These are phyloP conservation scores for Trametes sanguinea DNA, from an alignment of 768 basidiomycete species.

Conservation along the genomic window DNA sequence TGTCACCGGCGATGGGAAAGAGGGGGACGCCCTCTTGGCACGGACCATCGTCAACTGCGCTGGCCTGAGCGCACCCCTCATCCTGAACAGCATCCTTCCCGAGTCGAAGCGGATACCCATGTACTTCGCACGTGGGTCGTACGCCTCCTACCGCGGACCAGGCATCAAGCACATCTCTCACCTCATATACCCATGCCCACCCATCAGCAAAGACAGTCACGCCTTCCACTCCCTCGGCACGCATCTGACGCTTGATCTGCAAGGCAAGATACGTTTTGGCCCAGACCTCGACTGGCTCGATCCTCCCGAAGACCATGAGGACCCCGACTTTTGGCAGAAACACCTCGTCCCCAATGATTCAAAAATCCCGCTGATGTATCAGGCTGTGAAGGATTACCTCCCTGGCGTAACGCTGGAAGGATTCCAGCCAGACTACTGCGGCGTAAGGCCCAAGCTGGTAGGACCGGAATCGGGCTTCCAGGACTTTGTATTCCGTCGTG, in stretches of 20 bases:
- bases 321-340: conserved; percentile 75
- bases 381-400: conserved; percentile 73
- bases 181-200: conserved; percentile 92
- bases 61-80: conserved; percentile 69
- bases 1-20: conserved; percentile 49
- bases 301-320: conserved; percentile 46
- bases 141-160: conserved; percentile 83
- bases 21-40: conserved; percentile 68
- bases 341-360: conserved; percentile 66
- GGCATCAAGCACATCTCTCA: conserved; percentile 67
- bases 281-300: conserved; percentile 90
- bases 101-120: conserved; percentile 61
- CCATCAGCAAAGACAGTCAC: conserved; percentile 55
- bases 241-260: conserved; percentile 85
- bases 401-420: conserved; percentile 61
- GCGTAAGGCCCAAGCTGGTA: conserved; percentile 86
- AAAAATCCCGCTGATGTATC: conserved; percentile 62
- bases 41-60: conserved; percentile 81
- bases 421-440: conserved; percentile 80
- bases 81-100: conserved; percentile 71
- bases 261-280: conserved; percentile 86
- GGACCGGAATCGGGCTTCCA: conserved; percentile 74
- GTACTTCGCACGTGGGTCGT: conserved; percentile 84
- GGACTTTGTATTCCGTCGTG: conserved; percentile 76
- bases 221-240: conserved; percentile 87